A percentile compares a stretch with the other conserved stretches of the same genome.
These are phyloP conservation scores for Paraconiothyrium brasiliense DNA, from an alignment of 2,329 filamentous ascomycete species.

Conservation along the genomic window DNA sequence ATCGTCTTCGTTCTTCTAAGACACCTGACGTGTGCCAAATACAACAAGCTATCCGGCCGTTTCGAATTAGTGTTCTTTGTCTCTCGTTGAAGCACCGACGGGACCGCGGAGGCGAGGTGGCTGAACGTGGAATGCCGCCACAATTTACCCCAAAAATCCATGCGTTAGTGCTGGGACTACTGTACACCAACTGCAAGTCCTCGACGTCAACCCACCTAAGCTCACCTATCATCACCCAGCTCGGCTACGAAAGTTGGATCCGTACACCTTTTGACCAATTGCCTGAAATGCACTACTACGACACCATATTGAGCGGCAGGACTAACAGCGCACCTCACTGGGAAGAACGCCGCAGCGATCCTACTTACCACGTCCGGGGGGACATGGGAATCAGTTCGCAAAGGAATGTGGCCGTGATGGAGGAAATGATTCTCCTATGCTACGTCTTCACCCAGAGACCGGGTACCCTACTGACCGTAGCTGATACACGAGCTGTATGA, in stretches of 20 bases:
- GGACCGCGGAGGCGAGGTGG: constrained; percentile 8
- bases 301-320: constrained; percentile 6
- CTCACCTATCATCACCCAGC: constrained; percentile 12
- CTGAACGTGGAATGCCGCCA: constrained; percentile 11
- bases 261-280: constrained; percentile 7
- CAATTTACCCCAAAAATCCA: constrained; percentile 1
- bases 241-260: not conserved
- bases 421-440: not conserved
- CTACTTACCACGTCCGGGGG: not conserved
- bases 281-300: constrained; percentile 7
- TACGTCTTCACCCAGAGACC: not conserved
- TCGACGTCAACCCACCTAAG: constrained; percentile 9
- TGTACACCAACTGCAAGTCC: constrained; percentile 13
- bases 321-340: not conserved
- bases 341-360: not conserved
- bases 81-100: not conserved
- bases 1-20: not conserved
- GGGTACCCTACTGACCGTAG: not conserved
- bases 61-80: constrained; percentile 3
- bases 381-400: not conserved
- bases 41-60: constrained; percentile 1
- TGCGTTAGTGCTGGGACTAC: constrained; percentile 6
- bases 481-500: not conserved
- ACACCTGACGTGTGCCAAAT: constrained; percentile 9
- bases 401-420: constrained; percentile 1